Conservation (phyloP, 2,329 filamentous ascomycete genomes). For the Cladosporium oxysporum region DNA sequence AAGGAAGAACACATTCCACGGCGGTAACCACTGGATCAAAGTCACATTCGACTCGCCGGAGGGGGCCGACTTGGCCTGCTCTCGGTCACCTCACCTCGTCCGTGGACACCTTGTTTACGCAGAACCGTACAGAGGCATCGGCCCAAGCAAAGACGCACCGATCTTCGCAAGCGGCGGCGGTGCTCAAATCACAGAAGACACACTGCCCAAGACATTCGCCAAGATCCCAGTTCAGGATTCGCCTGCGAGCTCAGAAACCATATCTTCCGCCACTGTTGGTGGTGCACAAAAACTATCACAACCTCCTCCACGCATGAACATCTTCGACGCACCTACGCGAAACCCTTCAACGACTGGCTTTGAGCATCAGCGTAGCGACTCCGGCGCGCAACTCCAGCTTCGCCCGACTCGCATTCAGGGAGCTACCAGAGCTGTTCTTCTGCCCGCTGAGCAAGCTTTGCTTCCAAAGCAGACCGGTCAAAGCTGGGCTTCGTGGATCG, state of each 20-base stretch:
- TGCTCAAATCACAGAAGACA: conserved; percentile 32
- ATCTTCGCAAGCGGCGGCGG: conserved; percentile 43
- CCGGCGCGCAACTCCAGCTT: conserved; percentile 25
- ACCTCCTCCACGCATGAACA: conserved; percentile 13
- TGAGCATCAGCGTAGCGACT: conserved; percentile 12
- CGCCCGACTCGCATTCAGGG: conserved; percentile 37
- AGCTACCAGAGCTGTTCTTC: conserved; percentile 43
- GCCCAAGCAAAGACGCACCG: conserved; percentile 45
- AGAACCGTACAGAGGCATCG: conserved; percentile 48
- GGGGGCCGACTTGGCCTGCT: conserved; percentile 51
- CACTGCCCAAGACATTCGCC: conserved; percentile 34
- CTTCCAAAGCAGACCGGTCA: conserved; percentile 47
- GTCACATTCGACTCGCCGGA: conserved; percentile 54
- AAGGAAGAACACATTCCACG: conserved; percentile 78
- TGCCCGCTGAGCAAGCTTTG: conserved; percentile 49
- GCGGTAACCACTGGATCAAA: conserved; percentile 86
- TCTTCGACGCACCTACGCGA: conserved; percentile 9
- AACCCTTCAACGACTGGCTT: conserved; percentile 5
- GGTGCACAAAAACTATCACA: conserved; percentile 7
- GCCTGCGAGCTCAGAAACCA: conserved; percentile 38
- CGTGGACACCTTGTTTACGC: conserved; percentile 51
- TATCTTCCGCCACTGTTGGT: conserved; percentile 15
- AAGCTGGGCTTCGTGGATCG: conserved; percentile 41
- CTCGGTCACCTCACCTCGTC: conserved; percentile 49
- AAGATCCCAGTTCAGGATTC: conserved; percentile 36